phyloP scores from a whole-genome alignment of 202 grass and related monocot genomes.

The Alloteropsis angusta region DNA sequence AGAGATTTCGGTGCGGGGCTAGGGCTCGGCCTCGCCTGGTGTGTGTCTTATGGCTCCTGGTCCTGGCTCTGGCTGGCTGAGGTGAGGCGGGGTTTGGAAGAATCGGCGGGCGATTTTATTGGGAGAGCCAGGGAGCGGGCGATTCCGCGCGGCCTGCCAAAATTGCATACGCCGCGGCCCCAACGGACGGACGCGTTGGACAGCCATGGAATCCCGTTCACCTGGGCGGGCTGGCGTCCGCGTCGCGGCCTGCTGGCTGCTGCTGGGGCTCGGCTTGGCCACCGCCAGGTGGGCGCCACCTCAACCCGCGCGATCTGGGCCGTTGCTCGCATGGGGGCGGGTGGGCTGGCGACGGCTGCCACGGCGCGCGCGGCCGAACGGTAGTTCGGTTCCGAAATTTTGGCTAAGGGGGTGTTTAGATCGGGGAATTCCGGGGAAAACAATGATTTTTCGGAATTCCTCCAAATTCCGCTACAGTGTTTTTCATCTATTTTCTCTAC shows the following conservation, averaged over 20 bases:
- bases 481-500: too few species aligned
- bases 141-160: slow-evolving; percentile 36
- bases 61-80: neutral
- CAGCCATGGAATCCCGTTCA: neutral
- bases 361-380: neutral
- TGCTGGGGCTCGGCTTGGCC: neutral
- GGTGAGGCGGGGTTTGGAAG: neutral
- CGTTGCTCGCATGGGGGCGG: neutral
- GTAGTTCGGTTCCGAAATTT: neutral
- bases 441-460: too few species aligned
- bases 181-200: slow-evolving; percentile 19
- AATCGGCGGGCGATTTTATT: slow-evolving; percentile 33
- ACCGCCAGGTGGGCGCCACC: neutral
- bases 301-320: neutral
- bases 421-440: too few species aligned
- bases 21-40: neutral
- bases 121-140: neutral
- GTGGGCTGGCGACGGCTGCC: neutral
- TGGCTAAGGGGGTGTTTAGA: too few species aligned
- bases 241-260: neutral
- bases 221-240: slow-evolving; percentile 1
- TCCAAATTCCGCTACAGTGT: too few species aligned
- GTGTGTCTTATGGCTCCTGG: neutral
- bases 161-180: neutral
- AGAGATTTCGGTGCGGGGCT: slow-evolving; percentile 9